Conservation (phyloP, 768 basidiomycete genomes). For the Imleria badia region DNA sequence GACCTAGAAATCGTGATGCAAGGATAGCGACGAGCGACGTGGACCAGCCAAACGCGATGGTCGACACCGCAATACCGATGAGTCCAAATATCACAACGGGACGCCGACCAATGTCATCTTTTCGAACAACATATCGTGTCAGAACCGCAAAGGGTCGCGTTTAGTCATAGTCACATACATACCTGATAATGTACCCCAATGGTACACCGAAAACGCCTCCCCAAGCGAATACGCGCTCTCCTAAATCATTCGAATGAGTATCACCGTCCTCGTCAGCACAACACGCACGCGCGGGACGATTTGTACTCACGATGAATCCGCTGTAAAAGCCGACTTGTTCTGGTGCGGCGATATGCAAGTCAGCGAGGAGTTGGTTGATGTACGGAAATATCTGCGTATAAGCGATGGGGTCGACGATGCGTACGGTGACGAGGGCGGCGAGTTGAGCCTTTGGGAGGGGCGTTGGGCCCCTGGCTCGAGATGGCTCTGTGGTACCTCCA, state of each 20-base stretch:
- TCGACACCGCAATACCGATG: conserved; percentile 1
- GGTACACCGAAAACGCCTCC: conserved; percentile 5
- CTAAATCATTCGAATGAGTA: not conserved
- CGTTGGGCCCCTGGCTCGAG: not conserved
- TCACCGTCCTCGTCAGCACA: too few species aligned
- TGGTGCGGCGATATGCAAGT: not conserved
- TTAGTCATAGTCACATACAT: not conserved
- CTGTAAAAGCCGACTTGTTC: conserved; percentile 12
- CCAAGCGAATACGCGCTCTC: conserved; percentile 4
- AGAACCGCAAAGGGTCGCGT: not conserved
- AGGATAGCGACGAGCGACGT: conserved; percentile 7
- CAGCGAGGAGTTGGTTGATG: conserved; percentile 8
- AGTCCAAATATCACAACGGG: conserved; percentile 2
- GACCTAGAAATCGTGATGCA: conserved; percentile 7
- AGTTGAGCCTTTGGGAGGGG: conserved; percentile 3
- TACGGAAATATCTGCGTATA: conserved; percentile 6
- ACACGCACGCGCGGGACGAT: not conserved
- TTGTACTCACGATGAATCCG: conserved; percentile 1
- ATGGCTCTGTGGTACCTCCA: not conserved
- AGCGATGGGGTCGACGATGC: conserved; percentile 1
- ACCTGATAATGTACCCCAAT: conserved; percentile 8
- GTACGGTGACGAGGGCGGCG: not conserved
- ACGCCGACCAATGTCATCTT: conserved; percentile 3
- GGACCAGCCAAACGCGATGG: conserved; percentile 8
- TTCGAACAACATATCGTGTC: not conserved